Evolutionary conservation across 768 basidiomycete species (phyloP), one percentile per base, ranked within the genome.

Genomic region (Amylocystis lapponica): DNA sequence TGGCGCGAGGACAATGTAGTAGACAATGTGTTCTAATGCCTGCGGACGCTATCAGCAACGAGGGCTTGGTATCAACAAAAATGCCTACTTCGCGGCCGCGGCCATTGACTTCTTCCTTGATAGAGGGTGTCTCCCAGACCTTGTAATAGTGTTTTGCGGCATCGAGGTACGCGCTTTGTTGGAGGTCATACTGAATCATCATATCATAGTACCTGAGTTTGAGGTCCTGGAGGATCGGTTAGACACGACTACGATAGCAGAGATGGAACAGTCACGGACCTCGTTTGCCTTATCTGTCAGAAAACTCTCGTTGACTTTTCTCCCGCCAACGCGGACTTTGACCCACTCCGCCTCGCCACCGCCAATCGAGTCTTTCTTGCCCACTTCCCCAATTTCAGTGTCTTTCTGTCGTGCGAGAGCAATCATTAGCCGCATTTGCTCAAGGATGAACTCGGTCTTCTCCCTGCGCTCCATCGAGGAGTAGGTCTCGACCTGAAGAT

Each of bases 401-500:
- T 91, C 89, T 66, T 89, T 92, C 53, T 78, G 64, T 40, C 78
- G 73, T 21, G 89, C 89, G 27, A 91, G 78, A 31, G 78, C 72
- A 39, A 88, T 79, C 56, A 94, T 70, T 39, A 98, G 63, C 45
- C 96, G 75, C 92, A 99, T 98, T 65, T 98, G 96, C 64, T 98
- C 95, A 33, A 98, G 68, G 52, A 99, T 88, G 57, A 99, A 97
- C 61, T 98, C 92, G 4, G 92, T 96, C 74, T 99, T 99, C 65
- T 99, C 96, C 58, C 87, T 70, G 47, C 93, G 82, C 51, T 97
- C 91, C 96, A 99, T 98, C 5, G 90, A 92, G 12, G 94, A 97
- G 62, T 97, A 99, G 2, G 96, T 98, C 66, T 99, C 96, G 29
- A 99, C 94, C 68, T 97, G 94, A 2, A 99, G 79, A 46, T 99